These are phyloP conservation scores for Geoglossum cookeanum DNA, from an alignment of 2,329 filamentous ascomycete species.

Conservation along the genomic window DNA sequence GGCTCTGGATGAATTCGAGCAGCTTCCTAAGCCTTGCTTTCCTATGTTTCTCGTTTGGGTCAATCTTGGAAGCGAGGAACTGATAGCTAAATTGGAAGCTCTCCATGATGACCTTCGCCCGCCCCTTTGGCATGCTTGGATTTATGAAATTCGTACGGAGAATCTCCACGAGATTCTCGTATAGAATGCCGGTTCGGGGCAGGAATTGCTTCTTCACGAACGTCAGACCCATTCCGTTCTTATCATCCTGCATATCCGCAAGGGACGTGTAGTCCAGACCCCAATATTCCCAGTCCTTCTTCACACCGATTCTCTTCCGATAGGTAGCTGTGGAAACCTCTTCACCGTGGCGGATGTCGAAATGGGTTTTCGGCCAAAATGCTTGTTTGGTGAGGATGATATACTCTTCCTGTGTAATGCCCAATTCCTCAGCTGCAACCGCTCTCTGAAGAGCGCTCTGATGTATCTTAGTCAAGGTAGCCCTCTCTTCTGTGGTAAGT, in stretches of 20 bases:
- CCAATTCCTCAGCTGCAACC: no score
- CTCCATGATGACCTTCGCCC: neutral
- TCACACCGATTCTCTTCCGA: neutral
- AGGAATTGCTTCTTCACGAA: conserved; percentile 8
- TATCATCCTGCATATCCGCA: neutral
- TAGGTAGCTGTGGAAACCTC: neutral
- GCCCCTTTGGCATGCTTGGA: neutral
- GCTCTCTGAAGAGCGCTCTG: no score
- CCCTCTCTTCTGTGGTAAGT: no score
- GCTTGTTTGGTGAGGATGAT: conserved; percentile 4
- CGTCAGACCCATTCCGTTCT: neutral
- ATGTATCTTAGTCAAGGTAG: no score
- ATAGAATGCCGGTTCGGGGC: conserved; percentile 5
- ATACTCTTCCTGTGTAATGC: conserved; percentile 1
- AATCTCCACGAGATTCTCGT: conserved; percentile 4
- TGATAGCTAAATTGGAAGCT: neutral
- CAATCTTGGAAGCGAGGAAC: neutral
- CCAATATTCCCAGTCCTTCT: neutral
- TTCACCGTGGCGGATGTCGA: neutral
- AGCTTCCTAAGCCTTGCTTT: neutral
- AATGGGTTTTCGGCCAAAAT: neutral
- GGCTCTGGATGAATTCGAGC: neutral
- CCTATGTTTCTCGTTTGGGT: neutral
- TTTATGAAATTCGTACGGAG: conserved; percentile 5
- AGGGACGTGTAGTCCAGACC: neutral